Conservation (phyloP, 129 eudicot genomes). For the Flaveria sonorensis region DNA sequence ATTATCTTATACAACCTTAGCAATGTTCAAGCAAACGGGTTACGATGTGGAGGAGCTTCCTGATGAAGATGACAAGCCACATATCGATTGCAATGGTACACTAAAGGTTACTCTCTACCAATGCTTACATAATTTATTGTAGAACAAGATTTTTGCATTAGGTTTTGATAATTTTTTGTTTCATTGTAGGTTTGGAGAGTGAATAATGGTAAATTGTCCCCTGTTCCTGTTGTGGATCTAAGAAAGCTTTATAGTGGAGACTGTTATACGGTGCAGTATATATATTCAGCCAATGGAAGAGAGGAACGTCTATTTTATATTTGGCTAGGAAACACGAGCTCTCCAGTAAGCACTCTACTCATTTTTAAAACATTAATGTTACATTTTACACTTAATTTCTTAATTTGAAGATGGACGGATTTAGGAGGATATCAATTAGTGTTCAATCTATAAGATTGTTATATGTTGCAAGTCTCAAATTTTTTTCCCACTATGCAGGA, state of each 20-base stretch:
- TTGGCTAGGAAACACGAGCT: slow-evolving; percentile 53
- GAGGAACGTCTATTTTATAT: slow-evolving; percentile 48
- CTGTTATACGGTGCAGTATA: slow-evolving; percentile 53
- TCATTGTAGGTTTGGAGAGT: slow-evolving; percentile 51
- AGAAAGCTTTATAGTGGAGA: slow-evolving; percentile 51
- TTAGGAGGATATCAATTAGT: neutral
- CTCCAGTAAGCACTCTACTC: slow-evolving; percentile 29
- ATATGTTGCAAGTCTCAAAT: no score
- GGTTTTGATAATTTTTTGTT: slow-evolving; percentile 6
- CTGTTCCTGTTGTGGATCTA: slow-evolving; percentile 39
- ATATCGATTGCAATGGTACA: slow-evolving; percentile 51
- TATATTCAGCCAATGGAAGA: slow-evolving; percentile 44
- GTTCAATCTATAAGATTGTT: neutral
- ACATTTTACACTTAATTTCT: neutral
- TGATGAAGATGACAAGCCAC: slow-evolving; percentile 45
- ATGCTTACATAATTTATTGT: slow-evolving; percentile 6
- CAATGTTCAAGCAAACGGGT: slow-evolving; percentile 59
- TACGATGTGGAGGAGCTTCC: slow-evolving; percentile 54
- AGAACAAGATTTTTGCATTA: slow-evolving; percentile 5
- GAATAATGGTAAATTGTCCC: slow-evolving; percentile 38
- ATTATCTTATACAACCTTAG: slow-evolving; percentile 34
- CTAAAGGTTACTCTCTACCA: slow-evolving; percentile 42
- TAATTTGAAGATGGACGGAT: neutral
- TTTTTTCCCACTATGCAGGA: slow-evolving; percentile 44
- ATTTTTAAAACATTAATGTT: neutral